Evolutionary conservation across 148 eudicot genomes (phyloP).

Genomic region (Pouteria glomerata): DNA sequence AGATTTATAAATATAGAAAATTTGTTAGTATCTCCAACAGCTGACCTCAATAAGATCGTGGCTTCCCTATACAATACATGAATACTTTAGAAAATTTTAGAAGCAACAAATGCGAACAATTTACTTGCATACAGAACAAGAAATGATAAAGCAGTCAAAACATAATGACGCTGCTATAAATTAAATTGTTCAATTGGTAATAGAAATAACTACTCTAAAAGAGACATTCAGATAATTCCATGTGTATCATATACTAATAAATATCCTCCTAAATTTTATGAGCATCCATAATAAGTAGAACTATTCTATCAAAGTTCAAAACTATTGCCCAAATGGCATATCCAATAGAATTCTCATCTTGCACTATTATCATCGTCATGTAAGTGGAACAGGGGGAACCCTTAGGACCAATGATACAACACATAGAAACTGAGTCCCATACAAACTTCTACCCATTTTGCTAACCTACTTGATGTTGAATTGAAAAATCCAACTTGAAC

Average conservation of each 20-base stretch:
- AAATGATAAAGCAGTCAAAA: constrained; percentile 1
- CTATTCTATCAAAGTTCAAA: background rate
- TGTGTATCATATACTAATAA: background rate
- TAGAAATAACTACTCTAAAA: background rate
- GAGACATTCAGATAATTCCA: background rate
- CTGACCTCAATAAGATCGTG: no score
- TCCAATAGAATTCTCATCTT: background rate
- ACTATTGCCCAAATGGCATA: background rate
- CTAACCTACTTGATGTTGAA: background rate
- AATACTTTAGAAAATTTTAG: no score
- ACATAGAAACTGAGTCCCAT: background rate
- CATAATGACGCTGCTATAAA: background rate
- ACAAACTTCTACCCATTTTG: background rate
- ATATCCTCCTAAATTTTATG: background rate
- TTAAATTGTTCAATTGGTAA: background rate
- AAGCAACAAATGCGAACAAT: background rate
- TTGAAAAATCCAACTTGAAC: background rate
- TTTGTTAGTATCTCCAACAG: no score
- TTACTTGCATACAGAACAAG: background rate
- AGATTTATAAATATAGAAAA: no score
- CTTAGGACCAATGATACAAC: background rate
- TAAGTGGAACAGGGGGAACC: background rate
- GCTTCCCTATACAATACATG: no score
- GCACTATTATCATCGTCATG: background rate
- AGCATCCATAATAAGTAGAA: no score